Evolutionary conservation across 2,329 filamentous ascomycete genomes (phyloP).

Genomic region (Aureobasidium sp.): DNA sequence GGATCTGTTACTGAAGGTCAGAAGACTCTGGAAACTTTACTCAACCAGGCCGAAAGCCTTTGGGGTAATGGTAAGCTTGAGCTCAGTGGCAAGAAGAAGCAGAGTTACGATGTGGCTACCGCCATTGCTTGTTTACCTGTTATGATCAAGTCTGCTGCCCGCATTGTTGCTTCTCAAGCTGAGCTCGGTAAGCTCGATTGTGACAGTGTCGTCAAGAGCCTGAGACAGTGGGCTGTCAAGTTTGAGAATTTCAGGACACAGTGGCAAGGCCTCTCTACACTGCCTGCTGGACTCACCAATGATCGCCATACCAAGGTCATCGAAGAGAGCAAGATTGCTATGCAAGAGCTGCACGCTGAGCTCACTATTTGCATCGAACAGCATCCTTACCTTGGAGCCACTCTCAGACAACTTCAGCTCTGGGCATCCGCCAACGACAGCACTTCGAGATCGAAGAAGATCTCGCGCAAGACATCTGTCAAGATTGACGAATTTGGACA

Average conservation of each 20-base stretch:
- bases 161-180: constrained; percentile 58
- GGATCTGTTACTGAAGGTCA: constrained; percentile 19
- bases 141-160: constrained; percentile 55
- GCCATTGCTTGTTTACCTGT: constrained; percentile 54
- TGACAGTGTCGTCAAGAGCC: not conserved
- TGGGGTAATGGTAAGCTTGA: constrained; percentile 9
- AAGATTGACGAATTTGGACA: constrained; percentile 44
- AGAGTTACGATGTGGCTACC: constrained; percentile 19
- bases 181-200: constrained; percentile 47
- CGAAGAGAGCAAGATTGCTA: not conserved
- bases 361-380: constrained; percentile 8
- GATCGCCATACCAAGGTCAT: not conserved
- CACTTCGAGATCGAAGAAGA: not conserved
- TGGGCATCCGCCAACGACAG: constrained; percentile 13
- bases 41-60: constrained; percentile 28
- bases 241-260: not conserved
- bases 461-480: not conserved
- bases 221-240: not conserved
- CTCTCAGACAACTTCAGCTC: constrained; percentile 15
- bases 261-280: not conserved
- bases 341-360: not conserved
- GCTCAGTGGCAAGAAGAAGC: not conserved
- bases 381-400: constrained; percentile 15
- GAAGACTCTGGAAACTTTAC: constrained; percentile 31
- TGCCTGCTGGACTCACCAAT: constrained; percentile 3